phyloP scores from a whole-genome alignment of 345 rosid genomes.

The Chamaenerion angustifolium region DNA sequence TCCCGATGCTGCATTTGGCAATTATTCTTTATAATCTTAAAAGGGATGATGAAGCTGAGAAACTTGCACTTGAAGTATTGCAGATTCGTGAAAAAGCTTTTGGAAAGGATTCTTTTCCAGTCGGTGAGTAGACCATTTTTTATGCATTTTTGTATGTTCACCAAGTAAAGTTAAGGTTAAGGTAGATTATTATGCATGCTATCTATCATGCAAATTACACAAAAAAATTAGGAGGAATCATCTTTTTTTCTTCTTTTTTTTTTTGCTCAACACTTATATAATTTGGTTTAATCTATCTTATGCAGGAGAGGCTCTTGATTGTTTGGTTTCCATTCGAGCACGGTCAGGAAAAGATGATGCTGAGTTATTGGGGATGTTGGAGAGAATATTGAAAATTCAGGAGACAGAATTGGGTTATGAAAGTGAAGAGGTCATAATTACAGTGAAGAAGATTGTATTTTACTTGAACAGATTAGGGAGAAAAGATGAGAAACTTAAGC shows the following conservation, averaged over 20 bases:
- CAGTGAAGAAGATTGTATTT: slow-evolving; percentile 53
- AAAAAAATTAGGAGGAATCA: too few species aligned
- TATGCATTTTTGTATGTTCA: too few species aligned
- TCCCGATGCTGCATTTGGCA: slow-evolving; percentile 70
- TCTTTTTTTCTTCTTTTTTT: too few species aligned
- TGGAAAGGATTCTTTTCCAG: slow-evolving; percentile 66
- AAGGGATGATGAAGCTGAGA: slow-evolving; percentile 67
- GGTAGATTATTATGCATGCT: too few species aligned
- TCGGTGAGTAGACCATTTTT: slow-evolving; percentile 59
- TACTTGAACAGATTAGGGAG: slow-evolving; percentile 55
- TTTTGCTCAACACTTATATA: too few species aligned
- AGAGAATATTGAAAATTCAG: slow-evolving; percentile 59
- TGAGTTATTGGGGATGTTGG: slow-evolving; percentile 31
- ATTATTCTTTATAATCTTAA: slow-evolving; percentile 56
- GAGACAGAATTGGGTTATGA: slow-evolving; percentile 59
- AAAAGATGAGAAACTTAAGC: slow-evolving; percentile 45
- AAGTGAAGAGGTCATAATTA: slow-evolving; percentile 46
- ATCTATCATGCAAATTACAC: too few species aligned
- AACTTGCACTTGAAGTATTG: slow-evolving; percentile 40
- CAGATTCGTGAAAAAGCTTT: slow-evolving; percentile 60
- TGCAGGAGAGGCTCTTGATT: slow-evolving; percentile 77
- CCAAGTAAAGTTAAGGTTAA: too few species aligned
- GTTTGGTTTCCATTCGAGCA: slow-evolving; percentile 52
- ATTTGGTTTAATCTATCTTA: slow-evolving; percentile 1
- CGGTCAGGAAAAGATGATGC: slow-evolving; percentile 39